These are phyloP conservation scores for Coniochaeta sp. DNA, from an alignment of 2,329 filamentous ascomycete species.

Conservation along the genomic window DNA sequence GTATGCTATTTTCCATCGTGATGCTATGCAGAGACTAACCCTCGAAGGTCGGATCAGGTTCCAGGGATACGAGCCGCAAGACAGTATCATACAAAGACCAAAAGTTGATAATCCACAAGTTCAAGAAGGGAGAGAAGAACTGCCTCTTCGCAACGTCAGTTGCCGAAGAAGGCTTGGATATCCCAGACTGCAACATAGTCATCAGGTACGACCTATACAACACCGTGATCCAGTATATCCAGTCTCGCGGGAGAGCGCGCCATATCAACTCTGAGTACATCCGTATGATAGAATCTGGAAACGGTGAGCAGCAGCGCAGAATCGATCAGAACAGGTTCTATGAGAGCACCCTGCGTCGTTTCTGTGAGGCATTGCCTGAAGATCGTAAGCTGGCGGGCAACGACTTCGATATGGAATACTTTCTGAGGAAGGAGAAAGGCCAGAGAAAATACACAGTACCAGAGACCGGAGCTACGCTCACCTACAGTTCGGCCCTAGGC, in stretches of 20 bases:
- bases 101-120: slow-evolving; percentile 61
- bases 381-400: slow-evolving; percentile 62
- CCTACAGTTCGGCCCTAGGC: slow-evolving; percentile 64
- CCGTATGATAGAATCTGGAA: slow-evolving; percentile 72
- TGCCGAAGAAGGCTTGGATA: slow-evolving; percentile 60
- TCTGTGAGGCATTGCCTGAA: slow-evolving; percentile 67
- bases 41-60: slow-evolving; percentile 28
- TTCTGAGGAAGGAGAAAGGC: slow-evolving; percentile 40
- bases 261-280: slow-evolving; percentile 71
- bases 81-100: slow-evolving; percentile 67
- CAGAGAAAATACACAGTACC: slow-evolving; percentile 52
- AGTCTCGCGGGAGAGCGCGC: slow-evolving; percentile 82
- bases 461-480: slow-evolving; percentile 68
- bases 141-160: slow-evolving; percentile 61
- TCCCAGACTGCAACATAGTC: slow-evolving; percentile 59
- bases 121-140: slow-evolving; percentile 50
- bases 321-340: slow-evolving; percentile 53
- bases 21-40: slow-evolving; percentile 4
- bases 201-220: slow-evolving; percentile 78
- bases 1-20: slow-evolving; percentile 30
- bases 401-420: slow-evolving; percentile 46
- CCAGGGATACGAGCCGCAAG: slow-evolving; percentile 43
- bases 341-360: slow-evolving; percentile 59
- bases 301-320: slow-evolving; percentile 49
- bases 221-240: slow-evolving; percentile 91